Base-by-base conservation (phyloP, 2,329 filamentous ascomycete genomes). In the Sarocladium kiliense region DNA sequence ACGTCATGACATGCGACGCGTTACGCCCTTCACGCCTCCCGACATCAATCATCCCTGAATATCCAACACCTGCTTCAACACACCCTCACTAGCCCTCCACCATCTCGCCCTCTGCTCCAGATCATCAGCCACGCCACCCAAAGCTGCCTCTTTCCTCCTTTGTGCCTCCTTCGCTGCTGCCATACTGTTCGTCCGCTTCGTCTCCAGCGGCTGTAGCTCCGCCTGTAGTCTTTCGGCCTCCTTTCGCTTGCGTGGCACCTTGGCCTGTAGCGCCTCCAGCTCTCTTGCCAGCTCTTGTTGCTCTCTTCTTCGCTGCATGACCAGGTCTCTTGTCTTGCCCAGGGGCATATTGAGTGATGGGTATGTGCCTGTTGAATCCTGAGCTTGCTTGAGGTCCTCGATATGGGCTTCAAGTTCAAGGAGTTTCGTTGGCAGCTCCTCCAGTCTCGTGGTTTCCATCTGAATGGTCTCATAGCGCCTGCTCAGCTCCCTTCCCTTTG, bases 81-180 rank as follows among this genome's bases (percentile, higher is more conserved):
- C 79, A 9, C 74, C 72, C 65, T 91, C 87, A n/a, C 82, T 84
- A 18, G 85, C 85, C 60, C 82, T 80, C 71, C 85, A 84, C 89
- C 89, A 93, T 60, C 88, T 76, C 5, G 86, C 89, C 62, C 84
- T 79, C 68, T 89, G 86, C 67, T 92, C 89, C 30, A 91, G 68
- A 63, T 92, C 87, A 62, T 91, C 88, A 16, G 82, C 82, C 41
- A 84, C 81, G 5, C 85, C 86, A 4, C 83, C 82, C 7, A 85
- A 72, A 9, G 84, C 79, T 11, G 79, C 79, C 63, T 90, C 87
- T 66, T 85, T 87, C 62, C 86, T 78, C 64, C 83, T 76, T 67
- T 78, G 80, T 12, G 88, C 88, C 63, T 92, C 88, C 61, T 77
- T 81, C n/a, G 88, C 88, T 16, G 87, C 85, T 23, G 81, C 76